phyloP scores from a whole-genome alignment of 768 basidiomycete genomes.

The Hypholoma fasciculare region DNA sequence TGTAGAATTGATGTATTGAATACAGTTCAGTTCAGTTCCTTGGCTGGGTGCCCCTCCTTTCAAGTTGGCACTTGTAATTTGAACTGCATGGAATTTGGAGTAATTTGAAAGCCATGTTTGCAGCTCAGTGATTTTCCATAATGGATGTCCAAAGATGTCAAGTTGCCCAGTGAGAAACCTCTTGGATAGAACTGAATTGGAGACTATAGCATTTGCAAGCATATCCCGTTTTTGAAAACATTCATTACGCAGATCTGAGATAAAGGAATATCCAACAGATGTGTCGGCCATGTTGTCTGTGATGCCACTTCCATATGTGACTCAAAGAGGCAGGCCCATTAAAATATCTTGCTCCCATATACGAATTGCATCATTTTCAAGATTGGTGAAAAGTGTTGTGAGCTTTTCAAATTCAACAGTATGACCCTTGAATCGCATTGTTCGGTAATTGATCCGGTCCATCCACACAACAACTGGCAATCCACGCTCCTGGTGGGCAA shows the following conservation, averaged over 20 bases:
- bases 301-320: not conserved
- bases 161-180: not conserved
- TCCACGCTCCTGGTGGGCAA: not conserved
- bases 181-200: not conserved
- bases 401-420: conserved; percentile 2
- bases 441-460: not conserved
- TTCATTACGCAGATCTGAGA: not conserved
- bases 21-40: not conserved
- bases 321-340: not conserved
- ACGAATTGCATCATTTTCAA: not conserved
- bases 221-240: not conserved
- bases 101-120: not conserved
- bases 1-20: conserved; percentile 4
- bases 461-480: conserved; percentile 5
- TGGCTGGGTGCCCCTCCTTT: not conserved
- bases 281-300: not conserved
- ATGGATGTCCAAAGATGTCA: not conserved
- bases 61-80: not conserved
- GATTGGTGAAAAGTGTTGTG: not conserved
- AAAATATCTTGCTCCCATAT: not conserved
- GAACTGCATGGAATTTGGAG: not conserved
- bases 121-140: not conserved
- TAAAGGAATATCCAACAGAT: not conserved
- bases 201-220: not conserved
- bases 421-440: not conserved